Conservation (phyloP, 148 eudicot species). For the Heliosperma pusillum region DNA sequence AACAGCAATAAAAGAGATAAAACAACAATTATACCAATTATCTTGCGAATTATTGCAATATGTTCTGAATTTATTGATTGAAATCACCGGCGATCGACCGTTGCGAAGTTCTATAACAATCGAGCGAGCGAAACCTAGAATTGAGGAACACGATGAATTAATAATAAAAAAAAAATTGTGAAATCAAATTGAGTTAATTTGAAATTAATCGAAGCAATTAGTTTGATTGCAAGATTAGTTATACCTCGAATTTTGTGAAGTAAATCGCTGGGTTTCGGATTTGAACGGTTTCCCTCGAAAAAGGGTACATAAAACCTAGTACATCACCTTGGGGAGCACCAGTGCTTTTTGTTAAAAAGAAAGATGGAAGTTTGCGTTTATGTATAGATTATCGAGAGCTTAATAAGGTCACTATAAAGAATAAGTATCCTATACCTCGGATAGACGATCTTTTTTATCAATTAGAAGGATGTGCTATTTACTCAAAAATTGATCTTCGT, state of each 20-base stretch:
- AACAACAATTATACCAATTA: slow-evolving; percentile 48
- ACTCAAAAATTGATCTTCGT: no score
- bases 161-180: no score
- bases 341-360: no score
- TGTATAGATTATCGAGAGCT: no score
- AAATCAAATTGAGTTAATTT: no score
- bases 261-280: slow-evolving; percentile 32
- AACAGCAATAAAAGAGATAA: background rate
- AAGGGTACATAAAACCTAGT: no score
- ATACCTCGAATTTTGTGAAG: slow-evolving; percentile 62
- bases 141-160: background rate
- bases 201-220: background rate
- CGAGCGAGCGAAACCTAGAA: slow-evolving; percentile 59
- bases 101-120: slow-evolving; percentile 45
- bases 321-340: no score
- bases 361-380: no score
- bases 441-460: no score
- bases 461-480: no score
- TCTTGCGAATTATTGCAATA: slow-evolving; percentile 63
- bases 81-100: slow-evolving; percentile 52
- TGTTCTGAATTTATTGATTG: slow-evolving; percentile 63
- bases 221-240: background rate
- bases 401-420: no score
- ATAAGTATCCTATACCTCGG: no score
- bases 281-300: slow-evolving; percentile 49